phyloP scores from a whole-genome alignment of 331 rosid species.

The Rosa hybrid region DNA sequence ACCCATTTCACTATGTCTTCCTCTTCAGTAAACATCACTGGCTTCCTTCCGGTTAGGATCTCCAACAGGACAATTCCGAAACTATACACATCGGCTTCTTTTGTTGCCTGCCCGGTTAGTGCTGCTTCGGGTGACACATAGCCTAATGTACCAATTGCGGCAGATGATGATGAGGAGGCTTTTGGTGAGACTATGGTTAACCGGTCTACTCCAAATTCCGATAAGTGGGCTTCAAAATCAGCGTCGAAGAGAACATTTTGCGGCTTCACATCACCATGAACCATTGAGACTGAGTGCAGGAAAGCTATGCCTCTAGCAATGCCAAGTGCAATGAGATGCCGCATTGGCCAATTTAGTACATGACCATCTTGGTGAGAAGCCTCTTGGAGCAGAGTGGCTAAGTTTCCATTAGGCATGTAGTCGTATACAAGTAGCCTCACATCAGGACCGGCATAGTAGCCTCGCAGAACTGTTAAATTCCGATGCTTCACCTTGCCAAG shows the following conservation, averaged over 20 bases:
- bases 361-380: constrained; percentile 91
- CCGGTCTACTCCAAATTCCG: constrained; percentile 75
- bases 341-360: constrained; percentile 91
- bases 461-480: constrained; percentile 67
- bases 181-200: constrained; percentile 48
- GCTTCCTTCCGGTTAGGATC: constrained; percentile 73
- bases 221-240: constrained; percentile 84
- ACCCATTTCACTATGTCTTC: constrained; percentile 92
- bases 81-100: constrained; percentile 79
- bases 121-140: constrained; percentile 74
- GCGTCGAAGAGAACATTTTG: constrained; percentile 82
- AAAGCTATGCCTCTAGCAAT: constrained; percentile 76
- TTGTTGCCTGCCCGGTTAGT: constrained; percentile 55
- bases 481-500: constrained; percentile 78
- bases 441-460: constrained; percentile 78
- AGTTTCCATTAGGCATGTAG: constrained; percentile 90
- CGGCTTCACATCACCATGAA: constrained; percentile 80
- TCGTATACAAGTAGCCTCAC: constrained; percentile 72
- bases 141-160: constrained; percentile 69
- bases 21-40: constrained; percentile 71
- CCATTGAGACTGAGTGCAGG: constrained; percentile 62
- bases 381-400: constrained; percentile 78
- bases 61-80: constrained; percentile 80
- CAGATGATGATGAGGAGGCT: constrained; percentile 58
- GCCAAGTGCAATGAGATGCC: constrained; percentile 82